Evolutionary conservation across 2,329 filamentous ascomycete genomes (phyloP).

Genomic region (Hypomyces perniciosus): DNA sequence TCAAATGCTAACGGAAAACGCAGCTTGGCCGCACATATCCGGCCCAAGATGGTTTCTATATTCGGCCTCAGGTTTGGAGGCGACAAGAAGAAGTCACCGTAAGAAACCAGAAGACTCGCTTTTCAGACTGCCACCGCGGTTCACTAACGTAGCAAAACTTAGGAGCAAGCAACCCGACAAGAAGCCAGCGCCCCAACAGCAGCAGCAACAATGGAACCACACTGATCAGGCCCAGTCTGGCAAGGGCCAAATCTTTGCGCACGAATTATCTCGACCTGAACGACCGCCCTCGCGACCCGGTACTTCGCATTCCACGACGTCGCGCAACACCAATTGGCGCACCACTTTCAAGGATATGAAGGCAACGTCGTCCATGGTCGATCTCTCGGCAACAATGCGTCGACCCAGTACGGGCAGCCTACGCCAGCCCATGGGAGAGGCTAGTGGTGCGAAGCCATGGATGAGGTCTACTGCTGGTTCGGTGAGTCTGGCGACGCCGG

Average conservation of each 20-base stretch:
- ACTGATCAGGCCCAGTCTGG: conserved; percentile 28
- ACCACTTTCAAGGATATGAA: conserved; percentile 32
- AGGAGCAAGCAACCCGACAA: conserved; percentile 19
- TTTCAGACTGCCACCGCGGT: not conserved
- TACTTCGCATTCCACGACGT: conserved; percentile 28
- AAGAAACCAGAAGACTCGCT: conserved; percentile 13
- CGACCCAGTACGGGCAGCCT: conserved; percentile 23
- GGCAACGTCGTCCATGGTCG: conserved; percentile 39
- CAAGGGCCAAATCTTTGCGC: conserved; percentile 32
- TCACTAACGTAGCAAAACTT: not conserved
- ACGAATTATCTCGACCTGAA: conserved; percentile 31
- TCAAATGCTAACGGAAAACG: not conserved
- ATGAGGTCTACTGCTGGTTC: conserved; percentile 27
- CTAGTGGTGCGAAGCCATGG: conserved; percentile 29
- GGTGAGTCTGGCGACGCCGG: conserved; percentile 29
- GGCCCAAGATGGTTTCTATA: conserved; percentile 48
- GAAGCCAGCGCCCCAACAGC: conserved; percentile 12
- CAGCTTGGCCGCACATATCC: not conserved
- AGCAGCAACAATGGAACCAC: conserved; percentile 24
- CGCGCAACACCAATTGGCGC: conserved; percentile 23
- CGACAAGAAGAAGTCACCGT: conserved; percentile 53
- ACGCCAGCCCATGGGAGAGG: conserved; percentile 33
- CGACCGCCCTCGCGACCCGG: conserved; percentile 32
- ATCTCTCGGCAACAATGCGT: conserved; percentile 32
- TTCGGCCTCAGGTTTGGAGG: conserved; percentile 51